Evolutionary conservation across 495 filamentous ascomycete species (phyloP).

Genomic region (Rostrohypoxylon terebratum): DNA sequence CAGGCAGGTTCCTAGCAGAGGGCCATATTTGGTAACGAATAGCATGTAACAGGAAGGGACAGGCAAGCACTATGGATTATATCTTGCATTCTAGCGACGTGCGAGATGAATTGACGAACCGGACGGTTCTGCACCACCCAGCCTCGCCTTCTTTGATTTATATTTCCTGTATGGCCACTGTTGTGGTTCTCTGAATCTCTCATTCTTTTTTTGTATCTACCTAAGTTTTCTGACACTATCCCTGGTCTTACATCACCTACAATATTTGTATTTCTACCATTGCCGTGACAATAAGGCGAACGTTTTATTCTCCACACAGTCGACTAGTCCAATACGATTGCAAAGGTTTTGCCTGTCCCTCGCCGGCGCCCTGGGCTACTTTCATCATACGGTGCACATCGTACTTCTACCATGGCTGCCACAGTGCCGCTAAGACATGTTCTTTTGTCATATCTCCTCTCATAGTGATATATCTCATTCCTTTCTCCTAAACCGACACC

Average conservation of each 20-base stretch:
- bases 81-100: neutral
- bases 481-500: neutral
- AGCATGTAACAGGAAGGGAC: neutral
- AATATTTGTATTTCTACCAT: neutral
- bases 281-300: neutral
- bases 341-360: neutral
- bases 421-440: neutral
- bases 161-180: neutral
- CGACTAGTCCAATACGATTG: neutral
- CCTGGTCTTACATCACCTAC: neutral
- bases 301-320: too few species aligned
- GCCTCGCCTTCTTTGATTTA: neutral
- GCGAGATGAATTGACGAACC: neutral
- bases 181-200: neutral
- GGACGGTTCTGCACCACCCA: neutral
- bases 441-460: neutral
- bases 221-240: neutral
- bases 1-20: too few species aligned
- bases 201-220: neutral
- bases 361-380: neutral
- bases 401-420: neutral
- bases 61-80: neutral
- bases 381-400: neutral
- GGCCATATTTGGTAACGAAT: too few species aligned
- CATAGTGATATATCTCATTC: neutral